Percentiles rank a stretch among this genome's conserved stretches.
These are phyloP conservation scores for Hypoxylon sp. DNA, from an alignment of 2,329 filamentous ascomycete genomes.

Conservation along the genomic window DNA sequence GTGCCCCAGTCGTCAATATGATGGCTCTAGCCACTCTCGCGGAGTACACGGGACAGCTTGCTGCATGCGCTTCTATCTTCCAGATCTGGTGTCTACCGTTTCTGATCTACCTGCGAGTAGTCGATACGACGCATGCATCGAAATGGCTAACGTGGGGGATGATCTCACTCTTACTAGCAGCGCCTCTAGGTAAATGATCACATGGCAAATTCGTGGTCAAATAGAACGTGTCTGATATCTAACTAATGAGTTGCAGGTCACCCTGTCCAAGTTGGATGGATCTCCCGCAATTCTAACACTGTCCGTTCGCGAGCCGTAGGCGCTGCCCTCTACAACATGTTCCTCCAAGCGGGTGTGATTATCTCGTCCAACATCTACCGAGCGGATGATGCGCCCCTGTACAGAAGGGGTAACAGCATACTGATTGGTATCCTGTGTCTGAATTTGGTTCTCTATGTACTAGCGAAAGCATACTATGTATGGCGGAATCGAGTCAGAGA, in stretches of 20 bases:
- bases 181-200: conserved; percentile 55
- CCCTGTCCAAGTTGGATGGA: conserved; percentile 48
- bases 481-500: conserved; percentile 61
- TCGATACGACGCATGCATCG: conserved; percentile 56
- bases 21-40: conserved; percentile 56
- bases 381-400: conserved; percentile 65
- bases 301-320: conserved; percentile 70
- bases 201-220: neutral
- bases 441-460: conserved; percentile 64
- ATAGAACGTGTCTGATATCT: neutral
- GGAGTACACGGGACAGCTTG: conserved; percentile 64
- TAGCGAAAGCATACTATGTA: conserved; percentile 66
- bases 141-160: conserved; percentile 60
- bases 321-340: conserved; percentile 68
- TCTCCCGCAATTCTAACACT: conserved; percentile 68
- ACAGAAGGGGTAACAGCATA: conserved; percentile 66
- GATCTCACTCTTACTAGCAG: conserved; percentile 58
- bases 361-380: conserved; percentile 62
- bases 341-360: conserved; percentile 54
- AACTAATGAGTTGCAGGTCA: conserved; percentile 42
- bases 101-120: conserved; percentile 63
- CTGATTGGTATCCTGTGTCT: conserved; percentile 64
- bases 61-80: conserved; percentile 61
- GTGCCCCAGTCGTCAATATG: conserved; percentile 53
- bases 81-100: conserved; percentile 74